Evolutionary conservation across 345 rosid genomes (phyloP).

Genomic region (Aquilaria yunnanensis): DNA sequence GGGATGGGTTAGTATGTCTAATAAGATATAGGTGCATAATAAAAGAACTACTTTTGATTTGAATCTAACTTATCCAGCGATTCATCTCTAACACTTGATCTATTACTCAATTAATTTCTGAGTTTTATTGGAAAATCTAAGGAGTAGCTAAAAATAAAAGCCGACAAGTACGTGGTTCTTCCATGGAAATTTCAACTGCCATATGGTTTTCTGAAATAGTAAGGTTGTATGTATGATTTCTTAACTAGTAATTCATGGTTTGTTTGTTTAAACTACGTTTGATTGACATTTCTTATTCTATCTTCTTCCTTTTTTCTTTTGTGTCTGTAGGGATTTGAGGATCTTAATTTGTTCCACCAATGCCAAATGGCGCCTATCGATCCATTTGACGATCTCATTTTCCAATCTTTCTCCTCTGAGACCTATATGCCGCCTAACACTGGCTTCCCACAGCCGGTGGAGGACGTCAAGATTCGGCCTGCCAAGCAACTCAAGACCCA

Average conservation of each 20-base stretch:
- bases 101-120: no score
- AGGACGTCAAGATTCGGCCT: slow-evolving; percentile 15
- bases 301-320: no score
- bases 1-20: no score
- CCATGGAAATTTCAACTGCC: slow-evolving; percentile 24
- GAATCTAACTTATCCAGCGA: no score
- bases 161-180: neutral
- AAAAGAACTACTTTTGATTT: no score
- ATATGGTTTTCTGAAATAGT: slow-evolving; percentile 33
- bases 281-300: no score
- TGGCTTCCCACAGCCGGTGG: slow-evolving; percentile 1
- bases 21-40: no score
- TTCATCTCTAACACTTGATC: no score
- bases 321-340: slow-evolving; percentile 23
- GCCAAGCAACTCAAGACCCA: slow-evolving; percentile 27
- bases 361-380: slow-evolving; percentile 18
- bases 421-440: slow-evolving; percentile 9
- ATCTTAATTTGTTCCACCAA: slow-evolving; percentile 20
- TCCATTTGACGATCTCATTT: slow-evolving; percentile 23
- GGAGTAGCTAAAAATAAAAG: no score
- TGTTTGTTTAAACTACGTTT: no score
- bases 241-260: no score
- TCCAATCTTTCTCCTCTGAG: slow-evolving; percentile 19
- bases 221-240: neutral
- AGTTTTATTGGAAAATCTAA: no score